Percentiles rank a stretch among this genome's conserved stretches.
These are phyloP conservation scores for Tuber umbilicatum DNA, from an alignment of 495 filamentous ascomycete species.

Conservation along the genomic window DNA sequence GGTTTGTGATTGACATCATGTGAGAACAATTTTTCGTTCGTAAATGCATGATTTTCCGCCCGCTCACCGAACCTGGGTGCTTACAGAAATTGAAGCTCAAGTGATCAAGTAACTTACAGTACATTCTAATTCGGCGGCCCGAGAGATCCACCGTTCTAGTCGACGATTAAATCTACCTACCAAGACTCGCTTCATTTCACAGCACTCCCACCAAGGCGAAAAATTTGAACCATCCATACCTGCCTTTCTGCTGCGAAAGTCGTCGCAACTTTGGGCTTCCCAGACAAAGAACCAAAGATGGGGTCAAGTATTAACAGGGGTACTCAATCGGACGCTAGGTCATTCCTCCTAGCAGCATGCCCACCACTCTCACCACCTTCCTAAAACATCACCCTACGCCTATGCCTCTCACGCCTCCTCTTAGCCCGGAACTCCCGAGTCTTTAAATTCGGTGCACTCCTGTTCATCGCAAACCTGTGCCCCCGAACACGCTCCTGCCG, in stretches of 20 bases:
- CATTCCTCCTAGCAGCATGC: neutral
- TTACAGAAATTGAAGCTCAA: neutral
- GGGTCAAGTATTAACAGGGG: neutral
- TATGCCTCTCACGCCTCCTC: conserved; percentile 56
- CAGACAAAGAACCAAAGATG: neutral
- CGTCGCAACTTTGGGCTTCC: neutral
- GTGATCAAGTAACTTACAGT: neutral
- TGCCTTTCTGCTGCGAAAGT: neutral
- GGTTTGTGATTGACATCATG: neutral
- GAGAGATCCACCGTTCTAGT: neutral
- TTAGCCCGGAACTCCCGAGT: conserved; percentile 64
- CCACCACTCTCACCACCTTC: neutral
- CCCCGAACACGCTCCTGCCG: conserved; percentile 52
- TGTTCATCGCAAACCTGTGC: conserved; percentile 55
- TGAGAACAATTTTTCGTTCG: neutral
- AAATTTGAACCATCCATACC: neutral
- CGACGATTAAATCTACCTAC: neutral
- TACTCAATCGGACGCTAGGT: neutral
- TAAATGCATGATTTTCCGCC: neutral
- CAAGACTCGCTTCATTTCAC: neutral
- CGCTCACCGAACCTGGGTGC: neutral
- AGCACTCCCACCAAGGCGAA: neutral
- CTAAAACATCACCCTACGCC: conserved; percentile 12
- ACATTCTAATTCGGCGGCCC: neutral
- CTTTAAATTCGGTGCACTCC: conserved; percentile 59